Conservation (phyloP, 108 stramenopile genomes). For the Parietichytrium sp. region DNA sequence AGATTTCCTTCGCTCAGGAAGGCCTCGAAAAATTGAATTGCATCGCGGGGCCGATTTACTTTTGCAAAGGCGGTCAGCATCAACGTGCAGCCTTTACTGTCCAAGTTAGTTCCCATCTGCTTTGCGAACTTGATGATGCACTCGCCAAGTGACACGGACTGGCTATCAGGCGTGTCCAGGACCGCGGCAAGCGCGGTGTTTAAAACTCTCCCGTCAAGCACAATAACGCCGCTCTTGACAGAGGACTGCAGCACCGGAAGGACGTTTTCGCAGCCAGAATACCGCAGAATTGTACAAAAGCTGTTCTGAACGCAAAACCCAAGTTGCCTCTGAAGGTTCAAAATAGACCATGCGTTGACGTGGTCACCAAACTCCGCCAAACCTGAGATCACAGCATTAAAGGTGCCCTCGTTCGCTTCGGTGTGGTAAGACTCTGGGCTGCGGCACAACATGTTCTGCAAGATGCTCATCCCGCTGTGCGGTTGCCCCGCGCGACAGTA, state of each 20-base stretch:
- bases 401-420: not conserved
- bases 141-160: not conserved
- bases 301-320: constrained; percentile 9
- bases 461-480: not conserved
- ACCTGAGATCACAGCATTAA: not conserved
- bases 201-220: not conserved
- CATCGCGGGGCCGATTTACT: not conserved
- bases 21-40: not conserved
- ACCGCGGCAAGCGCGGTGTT: not conserved
- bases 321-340: not conserved
- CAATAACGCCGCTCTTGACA: not conserved
- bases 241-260: not conserved
- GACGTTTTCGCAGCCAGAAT: not conserved
- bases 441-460: not conserved
- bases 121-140: not conserved
- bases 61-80: not conserved
- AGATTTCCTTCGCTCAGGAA: not conserved
- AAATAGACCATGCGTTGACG: not conserved
- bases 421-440: not conserved
- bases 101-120: not conserved
- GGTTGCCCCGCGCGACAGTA: not conserved
- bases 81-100: not conserved
- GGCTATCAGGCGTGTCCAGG: not conserved
- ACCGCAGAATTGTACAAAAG: not conserved
- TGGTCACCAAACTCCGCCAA: constrained; percentile 5